Percentiles rank a stretch among this genome's conserved stretches.
Evolutionary conservation across 2,329 filamentous ascomycete species (phyloP).

Genomic region (Cladosporium halotolerans): DNA sequence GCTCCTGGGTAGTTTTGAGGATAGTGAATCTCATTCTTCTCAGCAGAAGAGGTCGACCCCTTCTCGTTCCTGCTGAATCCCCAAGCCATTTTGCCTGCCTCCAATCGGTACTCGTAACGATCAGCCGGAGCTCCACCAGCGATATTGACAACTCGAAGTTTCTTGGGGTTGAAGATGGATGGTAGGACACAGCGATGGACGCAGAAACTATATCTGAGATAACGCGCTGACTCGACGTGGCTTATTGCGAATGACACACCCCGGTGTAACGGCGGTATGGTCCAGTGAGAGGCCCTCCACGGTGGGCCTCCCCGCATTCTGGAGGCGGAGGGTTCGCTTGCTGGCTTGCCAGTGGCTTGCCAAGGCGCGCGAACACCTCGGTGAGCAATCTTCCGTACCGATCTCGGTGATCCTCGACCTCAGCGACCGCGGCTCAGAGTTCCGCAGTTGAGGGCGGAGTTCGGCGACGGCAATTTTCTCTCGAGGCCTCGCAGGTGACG

Average conservation of each 20-base stretch:
- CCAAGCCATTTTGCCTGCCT: constrained; percentile 1
- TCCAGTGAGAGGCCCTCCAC: not conserved
- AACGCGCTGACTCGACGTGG: constrained; percentile 5
- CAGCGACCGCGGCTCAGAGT: not conserved
- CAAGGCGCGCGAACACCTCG: not conserved
- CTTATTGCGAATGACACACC: constrained; percentile 6
- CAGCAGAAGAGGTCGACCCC: constrained; percentile 1
- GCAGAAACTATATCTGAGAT: not conserved
- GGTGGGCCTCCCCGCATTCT: constrained; percentile 7
- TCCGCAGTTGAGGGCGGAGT: too few species aligned
- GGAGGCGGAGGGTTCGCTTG: not conserved
- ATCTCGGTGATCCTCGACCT: constrained; percentile 3
- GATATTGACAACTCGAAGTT: not conserved
- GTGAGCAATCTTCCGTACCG: not conserved
- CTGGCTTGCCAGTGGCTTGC: not conserved
- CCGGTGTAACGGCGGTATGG: constrained; percentile 10
- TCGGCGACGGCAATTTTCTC: too few species aligned
- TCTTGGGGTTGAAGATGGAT: too few species aligned
- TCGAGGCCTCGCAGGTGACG: too few species aligned
- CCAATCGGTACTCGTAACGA: not conserved
- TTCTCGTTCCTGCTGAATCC: constrained; percentile 8
- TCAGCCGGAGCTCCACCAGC: not conserved
- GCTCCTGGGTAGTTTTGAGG: constrained; percentile 15
- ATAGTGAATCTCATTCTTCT: constrained; percentile 3
- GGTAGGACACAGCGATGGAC: not conserved